Evolutionary conservation across 2,329 filamentous ascomycete species (phyloP), one percentile per base, ranked within the genome.

Genomic region (Cladosporium sp.): DNA sequence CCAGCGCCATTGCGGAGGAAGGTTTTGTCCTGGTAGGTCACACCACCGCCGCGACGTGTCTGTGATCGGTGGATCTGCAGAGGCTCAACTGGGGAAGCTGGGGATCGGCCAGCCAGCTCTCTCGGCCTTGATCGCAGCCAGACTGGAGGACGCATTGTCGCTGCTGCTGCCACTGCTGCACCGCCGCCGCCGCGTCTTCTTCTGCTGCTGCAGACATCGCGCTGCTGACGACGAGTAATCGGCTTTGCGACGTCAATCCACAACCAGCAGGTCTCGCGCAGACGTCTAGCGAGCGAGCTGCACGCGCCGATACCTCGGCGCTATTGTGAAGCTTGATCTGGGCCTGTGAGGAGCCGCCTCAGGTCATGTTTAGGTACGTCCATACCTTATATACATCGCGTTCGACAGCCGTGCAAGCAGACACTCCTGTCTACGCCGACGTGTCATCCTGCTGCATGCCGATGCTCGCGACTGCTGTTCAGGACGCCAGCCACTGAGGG

Each of bases 291-390:
- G 24, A 40, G 45, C 9, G 35, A 45, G 42, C 42, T 45, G 12
- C 35, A 44, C 50, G 50, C 36, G 50, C 24, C 25, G 12, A 12
- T 17, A 20, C 22, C 20, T 40, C 42, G 42, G 34, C 47, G 32
- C 22, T 54, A 32, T 47, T 39, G 52, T 13, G 52, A 55, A 55
- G 52, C 52, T 47, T 47, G 39, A 35, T 37, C 28, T 40, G n/a
- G 22, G 15, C 35, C 49, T 42, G 35, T 17, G 22, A 42, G 50
- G 50, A 53, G 22, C 25, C 37, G 36, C 36, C 37, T 44, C 20
- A 25, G 39, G 52, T 37, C 10, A 55, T 55, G 52, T 25, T 12
- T 32, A 28, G 52, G 52, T 55, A 55, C 42, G 52, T 55, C 22
- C 20, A 42, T n/a, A 45, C 42, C 17, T 45, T 22, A 32, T 32